A percentile compares a stretch with the other conserved stretches of the same genome.
Conservation (phyloP, 768 basidiomycete species). For the Russula abietina region DNA sequence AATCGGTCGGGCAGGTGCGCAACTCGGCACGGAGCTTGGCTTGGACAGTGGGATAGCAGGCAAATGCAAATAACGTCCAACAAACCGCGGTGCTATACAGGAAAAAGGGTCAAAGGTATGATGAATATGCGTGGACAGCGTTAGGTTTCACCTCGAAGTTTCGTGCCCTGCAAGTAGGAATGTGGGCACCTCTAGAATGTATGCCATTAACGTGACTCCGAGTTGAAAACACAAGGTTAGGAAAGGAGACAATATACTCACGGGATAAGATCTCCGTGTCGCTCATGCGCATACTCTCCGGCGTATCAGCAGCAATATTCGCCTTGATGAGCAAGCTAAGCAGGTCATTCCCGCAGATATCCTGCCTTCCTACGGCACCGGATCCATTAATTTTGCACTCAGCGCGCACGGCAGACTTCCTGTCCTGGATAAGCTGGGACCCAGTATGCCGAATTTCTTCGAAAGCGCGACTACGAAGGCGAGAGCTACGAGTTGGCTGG, state of each 20-base stretch:
- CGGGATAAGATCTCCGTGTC: slow-evolving; percentile 32
- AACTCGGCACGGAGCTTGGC: slow-evolving; percentile 33
- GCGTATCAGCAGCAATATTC: slow-evolving; percentile 31
- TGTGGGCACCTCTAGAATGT: slow-evolving; percentile 30
- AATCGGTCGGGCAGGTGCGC: slow-evolving; percentile 24
- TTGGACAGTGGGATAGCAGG: slow-evolving; percentile 31
- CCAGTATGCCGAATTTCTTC: slow-evolving; percentile 47
- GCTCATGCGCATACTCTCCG: slow-evolving; percentile 27
- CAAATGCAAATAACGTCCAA: slow-evolving; percentile 34
- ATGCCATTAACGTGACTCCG: background rate
- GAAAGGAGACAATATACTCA: background rate
- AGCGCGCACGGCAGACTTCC: slow-evolving; percentile 37
- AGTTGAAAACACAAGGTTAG: background rate
- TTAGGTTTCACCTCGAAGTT: slow-evolving; percentile 21
- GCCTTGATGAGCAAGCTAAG: slow-evolving; percentile 31
- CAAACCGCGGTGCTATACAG: slow-evolving; percentile 29
- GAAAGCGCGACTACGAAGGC: slow-evolving; percentile 30
- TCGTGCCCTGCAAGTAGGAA: slow-evolving; percentile 32
- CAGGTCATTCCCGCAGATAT: slow-evolving; percentile 28
- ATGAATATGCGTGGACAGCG: background rate
- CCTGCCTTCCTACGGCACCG: slow-evolving; percentile 14
- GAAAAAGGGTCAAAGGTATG: background rate
- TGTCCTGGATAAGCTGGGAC: slow-evolving; percentile 41
- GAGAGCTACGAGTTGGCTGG: slow-evolving; percentile 27
- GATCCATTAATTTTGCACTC: background rate